Base-by-base conservation (phyloP, 108 stramenopile genomes). In the Asterionellopsis glacialis region DNA sequence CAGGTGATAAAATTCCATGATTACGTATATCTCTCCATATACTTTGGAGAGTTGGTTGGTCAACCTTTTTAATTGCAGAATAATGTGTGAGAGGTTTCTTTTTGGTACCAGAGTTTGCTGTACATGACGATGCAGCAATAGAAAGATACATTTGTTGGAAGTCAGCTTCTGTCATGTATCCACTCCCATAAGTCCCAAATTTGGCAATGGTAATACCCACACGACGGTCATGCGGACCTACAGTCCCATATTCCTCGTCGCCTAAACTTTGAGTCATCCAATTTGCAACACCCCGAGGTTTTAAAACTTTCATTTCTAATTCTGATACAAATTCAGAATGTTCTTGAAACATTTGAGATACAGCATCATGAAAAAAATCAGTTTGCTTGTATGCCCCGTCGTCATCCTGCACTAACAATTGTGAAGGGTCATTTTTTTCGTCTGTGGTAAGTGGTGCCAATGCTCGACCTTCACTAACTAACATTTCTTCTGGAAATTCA, bases 21-120 rank as follows among this genome's bases (percentile, higher is more conserved):
- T 76, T 79, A 14, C 77, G 72, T 22, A 92, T 60, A 68, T 92
- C 90, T 24, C 87, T 68, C 85, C 85, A 92, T 18, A 92, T 80
- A 39, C 66, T 58, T 26, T 69, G 59, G n/a, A 86, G 26, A 0
- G 81, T 66, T 0, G 72, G 74, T 15, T 63, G 27, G 18, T 74
- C 44, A 45, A 65, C 38, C 48, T 74, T 47, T 65, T 68, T 58
- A 21, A 59, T 52, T 51, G 64, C 57, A 52, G 16, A 11, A 61
- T 28, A 25, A 21, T 21, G 27, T 16, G 21, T 24, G 48, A 64
- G n/a, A 43, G 40, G 6, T 56, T 61, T 45, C 73, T 26, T 40
- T 49, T 54, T 57, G 38, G 27, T 21, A 74, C 1, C 25, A 33
- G 5, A 2, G 33, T 33, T 33, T 33, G 33, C 2, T 33, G 33